These are phyloP conservation scores for Tetrastigma voinierianum DNA, from an alignment of 164 flowering plant genomes.

Conservation along the genomic window DNA sequence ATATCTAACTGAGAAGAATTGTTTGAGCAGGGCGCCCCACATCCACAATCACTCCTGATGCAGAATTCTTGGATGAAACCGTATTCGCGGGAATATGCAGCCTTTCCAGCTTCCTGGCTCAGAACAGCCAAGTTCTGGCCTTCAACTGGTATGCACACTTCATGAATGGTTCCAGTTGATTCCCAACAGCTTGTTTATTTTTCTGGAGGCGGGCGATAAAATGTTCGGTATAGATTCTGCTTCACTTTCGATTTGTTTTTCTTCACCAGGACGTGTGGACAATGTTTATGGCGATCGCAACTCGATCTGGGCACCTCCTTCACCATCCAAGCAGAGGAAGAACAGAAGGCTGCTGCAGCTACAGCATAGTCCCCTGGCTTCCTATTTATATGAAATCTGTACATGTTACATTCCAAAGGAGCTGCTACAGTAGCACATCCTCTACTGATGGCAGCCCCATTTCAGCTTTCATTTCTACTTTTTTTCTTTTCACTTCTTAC, in stretches of 20 bases:
- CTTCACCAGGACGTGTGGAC: conserved; percentile 82
- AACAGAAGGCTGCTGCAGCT: conserved; percentile 54
- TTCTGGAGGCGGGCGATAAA: too few relatives aligned
- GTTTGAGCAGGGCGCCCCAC: conserved; percentile 89
- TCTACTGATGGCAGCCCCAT: too few relatives aligned
- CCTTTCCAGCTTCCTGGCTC: conserved; percentile 97
- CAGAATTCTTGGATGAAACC: conserved; percentile 89
- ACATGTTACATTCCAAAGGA: too few relatives aligned
- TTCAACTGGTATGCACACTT: conserved; percentile 57
- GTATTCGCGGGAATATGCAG: conserved; percentile 91
- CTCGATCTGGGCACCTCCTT: conserved; percentile 84
- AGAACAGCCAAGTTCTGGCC: conserved; percentile 93
- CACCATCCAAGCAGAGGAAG: conserved; percentile 67
- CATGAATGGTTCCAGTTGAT: too few relatives aligned
- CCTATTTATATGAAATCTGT: too few relatives aligned
- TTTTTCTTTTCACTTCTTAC: too few relatives aligned
- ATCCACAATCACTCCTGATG: conserved; percentile 92
- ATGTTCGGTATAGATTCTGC: too few relatives aligned
- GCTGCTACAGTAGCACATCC: too few relatives aligned
- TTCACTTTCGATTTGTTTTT: neutral
- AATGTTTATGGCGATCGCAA: conserved; percentile 97
- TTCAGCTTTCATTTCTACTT: too few relatives aligned
- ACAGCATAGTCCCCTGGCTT: conserved; percentile 41
- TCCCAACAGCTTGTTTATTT: too few relatives aligned
- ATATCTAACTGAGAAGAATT: conserved; percentile 5